Evolutionary conservation across 129 eudicot species (phyloP).

Genomic region (Flaveria brownii): DNA sequence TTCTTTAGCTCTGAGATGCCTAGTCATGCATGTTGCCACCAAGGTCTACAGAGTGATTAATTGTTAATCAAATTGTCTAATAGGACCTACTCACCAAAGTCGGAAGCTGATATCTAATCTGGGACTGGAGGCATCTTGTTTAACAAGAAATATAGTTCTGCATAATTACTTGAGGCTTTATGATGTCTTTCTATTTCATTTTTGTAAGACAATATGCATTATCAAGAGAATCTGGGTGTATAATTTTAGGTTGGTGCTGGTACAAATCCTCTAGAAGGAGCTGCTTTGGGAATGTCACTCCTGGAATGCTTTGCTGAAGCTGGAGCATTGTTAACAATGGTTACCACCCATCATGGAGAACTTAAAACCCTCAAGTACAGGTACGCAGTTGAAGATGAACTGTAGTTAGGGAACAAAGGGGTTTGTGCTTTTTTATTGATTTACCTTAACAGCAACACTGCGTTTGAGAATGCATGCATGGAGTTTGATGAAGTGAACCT

Average conservation of each 20-base stretch:
- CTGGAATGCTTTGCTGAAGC: conserved; percentile 88
- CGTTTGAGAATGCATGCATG: conserved; percentile 97
- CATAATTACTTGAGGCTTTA: conserved; percentile 18
- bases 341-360: conserved; percentile 98
- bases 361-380: conserved; percentile 95
- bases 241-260: conserved; percentile 91
- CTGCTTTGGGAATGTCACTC: conserved; percentile 93
- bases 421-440: background rate
- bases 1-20: background rate
- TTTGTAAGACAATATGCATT: conserved; percentile 7
- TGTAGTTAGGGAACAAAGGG: conserved; percentile 5
- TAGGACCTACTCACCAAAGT: background rate
- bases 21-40: conserved; percentile 13
- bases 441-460: conserved; percentile 65
- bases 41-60: background rate
- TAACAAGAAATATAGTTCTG: conserved; percentile 11
- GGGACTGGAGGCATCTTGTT: conserved; percentile 17
- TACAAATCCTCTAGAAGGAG: conserved; percentile 97
- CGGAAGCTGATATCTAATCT: background rate
- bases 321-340: conserved; percentile 73
- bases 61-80: background rate
- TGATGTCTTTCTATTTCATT: background rate
- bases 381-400: conserved; percentile 38
- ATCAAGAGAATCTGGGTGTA: conserved; percentile 14
- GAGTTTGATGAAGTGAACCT: conserved; percentile 93